Evolutionary conservation across 805 yeast genomes (phyloP).

Genomic region (Pichia insulana): DNA sequence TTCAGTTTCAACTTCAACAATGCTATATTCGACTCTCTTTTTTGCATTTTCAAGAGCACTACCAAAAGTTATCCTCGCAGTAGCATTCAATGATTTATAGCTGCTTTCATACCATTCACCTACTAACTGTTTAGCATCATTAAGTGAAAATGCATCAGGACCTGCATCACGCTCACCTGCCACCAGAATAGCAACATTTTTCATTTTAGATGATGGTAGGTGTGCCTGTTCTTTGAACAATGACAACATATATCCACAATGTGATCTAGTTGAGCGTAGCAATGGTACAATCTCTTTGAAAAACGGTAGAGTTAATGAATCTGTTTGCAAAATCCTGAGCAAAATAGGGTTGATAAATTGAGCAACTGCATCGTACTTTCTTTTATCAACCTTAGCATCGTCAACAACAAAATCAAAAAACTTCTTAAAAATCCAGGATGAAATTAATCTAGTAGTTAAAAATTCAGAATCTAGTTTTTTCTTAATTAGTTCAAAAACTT

Average conservation of each 20-base stretch:
- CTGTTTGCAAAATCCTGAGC: slow-evolving; percentile 1
- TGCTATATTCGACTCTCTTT: slow-evolving; percentile 54
- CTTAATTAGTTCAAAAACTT: slow-evolving; percentile 31
- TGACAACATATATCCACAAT: slow-evolving; percentile 73
- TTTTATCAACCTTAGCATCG: slow-evolving; percentile 25
- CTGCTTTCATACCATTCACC: slow-evolving; percentile 59
- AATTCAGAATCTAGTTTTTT: slow-evolving; percentile 38
- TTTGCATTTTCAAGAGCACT: slow-evolving; percentile 74
- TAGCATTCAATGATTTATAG: slow-evolving; percentile 52
- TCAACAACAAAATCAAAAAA: slow-evolving; percentile 24
- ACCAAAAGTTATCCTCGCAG: slow-evolving; percentile 60
- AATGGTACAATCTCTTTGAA: slow-evolving; percentile 84
- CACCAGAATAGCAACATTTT: slow-evolving; percentile 79
- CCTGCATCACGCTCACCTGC: slow-evolving; percentile 95
- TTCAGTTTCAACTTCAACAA: slow-evolving; percentile 56
- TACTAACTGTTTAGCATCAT: slow-evolving; percentile 62
- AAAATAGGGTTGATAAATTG: slow-evolving; percentile 7
- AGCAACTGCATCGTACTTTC: slow-evolving; percentile 17
- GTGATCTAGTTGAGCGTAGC: slow-evolving; percentile 74
- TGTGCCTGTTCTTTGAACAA: slow-evolving; percentile 73
- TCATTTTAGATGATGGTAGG: slow-evolving; percentile 59
- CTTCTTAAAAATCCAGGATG: slow-evolving; percentile 64
- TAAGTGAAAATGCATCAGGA: slow-evolving; percentile 81
- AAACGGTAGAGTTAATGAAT: slow-evolving; percentile 32
- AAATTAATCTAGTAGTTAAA: slow-evolving; percentile 72